phyloP scores from a whole-genome alignment of 2,329 filamentous ascomycete genomes.

The Trichoderma cornu-damae region DNA sequence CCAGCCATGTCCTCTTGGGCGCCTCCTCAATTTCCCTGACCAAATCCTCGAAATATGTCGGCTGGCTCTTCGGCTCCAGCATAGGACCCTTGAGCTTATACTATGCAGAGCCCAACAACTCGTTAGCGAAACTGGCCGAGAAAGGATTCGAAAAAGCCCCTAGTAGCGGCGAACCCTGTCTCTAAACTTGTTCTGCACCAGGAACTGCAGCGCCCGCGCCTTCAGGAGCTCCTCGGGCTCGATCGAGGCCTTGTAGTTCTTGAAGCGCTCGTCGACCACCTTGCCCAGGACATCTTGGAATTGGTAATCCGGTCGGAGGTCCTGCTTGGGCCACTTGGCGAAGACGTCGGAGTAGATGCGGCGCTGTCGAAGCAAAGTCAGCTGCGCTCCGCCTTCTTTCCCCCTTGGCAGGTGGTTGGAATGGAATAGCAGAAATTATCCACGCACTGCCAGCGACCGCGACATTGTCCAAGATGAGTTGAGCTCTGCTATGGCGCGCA shows the following conservation, averaged over 20 bases:
- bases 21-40: constrained; percentile 59
- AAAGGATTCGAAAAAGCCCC: not conserved
- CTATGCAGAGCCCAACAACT: constrained; percentile 25
- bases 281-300: constrained; percentile 51
- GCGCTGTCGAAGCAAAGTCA: constrained; percentile 26
- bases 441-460: constrained; percentile 31
- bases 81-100: constrained; percentile 44
- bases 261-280: constrained; percentile 34
- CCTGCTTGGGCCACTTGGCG: constrained; percentile 59
- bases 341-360: constrained; percentile 37
- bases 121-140: constrained; percentile 14
- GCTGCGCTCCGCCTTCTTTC: too few species aligned
- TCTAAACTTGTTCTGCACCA: constrained; percentile 56
- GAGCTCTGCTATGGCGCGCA: constrained; percentile 7
- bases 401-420: too few species aligned
- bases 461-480: constrained; percentile 27
- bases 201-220: constrained; percentile 54
- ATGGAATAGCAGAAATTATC: not conserved
- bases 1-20: constrained; percentile 51
- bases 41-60: constrained; percentile 58
- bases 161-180: constrained; percentile 41
- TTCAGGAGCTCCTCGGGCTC: constrained; percentile 51
- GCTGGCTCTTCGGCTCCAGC: constrained; percentile 56
- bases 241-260: constrained; percentile 29
- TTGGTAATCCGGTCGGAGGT: constrained; percentile 57